Evolutionary conservation across 805 yeast species (phyloP).

Genomic region (Starmerella scarabaei): DNA sequence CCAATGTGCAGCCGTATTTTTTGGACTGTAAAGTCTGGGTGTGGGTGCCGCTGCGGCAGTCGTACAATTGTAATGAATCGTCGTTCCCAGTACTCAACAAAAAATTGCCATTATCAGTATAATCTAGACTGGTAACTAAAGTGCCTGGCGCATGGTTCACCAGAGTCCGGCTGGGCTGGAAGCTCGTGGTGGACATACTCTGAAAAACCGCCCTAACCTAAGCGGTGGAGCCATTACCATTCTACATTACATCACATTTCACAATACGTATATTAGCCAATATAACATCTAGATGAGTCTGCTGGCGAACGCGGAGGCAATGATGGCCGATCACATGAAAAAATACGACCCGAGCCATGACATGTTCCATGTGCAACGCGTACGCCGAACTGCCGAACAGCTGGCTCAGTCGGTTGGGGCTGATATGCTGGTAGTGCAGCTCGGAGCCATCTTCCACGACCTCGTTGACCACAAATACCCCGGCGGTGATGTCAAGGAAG

Average conservation of each 20-base stretch:
- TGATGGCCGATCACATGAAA: constrained; percentile 20
- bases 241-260: no score
- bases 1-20: constrained; percentile 85
- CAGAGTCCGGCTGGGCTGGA: constrained; percentile 10
- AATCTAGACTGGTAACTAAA: constrained; percentile 38
- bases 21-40: constrained; percentile 59
- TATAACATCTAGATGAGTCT: no score
- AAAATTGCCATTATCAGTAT: constrained; percentile 71
- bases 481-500: constrained; percentile 3
- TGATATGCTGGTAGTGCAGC: constrained; percentile 23
- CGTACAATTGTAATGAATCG: constrained; percentile 74
- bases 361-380: constrained; percentile 25
- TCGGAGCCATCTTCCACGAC: constrained; percentile 28
- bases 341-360: constrained; percentile 27
- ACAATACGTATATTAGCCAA: no score
- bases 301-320: constrained; percentile 3
- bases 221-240: no score
- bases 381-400: constrained; percentile 22
- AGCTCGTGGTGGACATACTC: background rate
- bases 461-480: constrained; percentile 26
- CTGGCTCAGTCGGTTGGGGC: constrained; percentile 11
- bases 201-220: background rate
- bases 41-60: constrained; percentile 48
- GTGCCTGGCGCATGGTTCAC: constrained; percentile 17
- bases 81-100: constrained; percentile 66